A percentile compares a stretch with the other conserved stretches of the same genome.
phyloP scores from a whole-genome alignment of 2,329 filamentous ascomycete species.

The Meredithiella fracta region DNA sequence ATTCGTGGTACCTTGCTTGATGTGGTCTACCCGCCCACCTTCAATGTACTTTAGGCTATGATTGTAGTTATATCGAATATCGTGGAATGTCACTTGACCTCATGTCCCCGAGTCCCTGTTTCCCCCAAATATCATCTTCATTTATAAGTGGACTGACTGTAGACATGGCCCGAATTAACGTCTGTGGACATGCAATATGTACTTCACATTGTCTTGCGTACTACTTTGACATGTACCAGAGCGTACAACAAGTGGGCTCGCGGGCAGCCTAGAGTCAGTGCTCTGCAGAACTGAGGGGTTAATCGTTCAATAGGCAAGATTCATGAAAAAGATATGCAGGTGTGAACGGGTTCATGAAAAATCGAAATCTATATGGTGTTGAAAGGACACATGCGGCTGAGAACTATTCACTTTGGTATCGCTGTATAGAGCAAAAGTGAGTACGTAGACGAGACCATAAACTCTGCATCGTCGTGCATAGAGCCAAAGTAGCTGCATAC shows the following conservation, averaged over 20 bases:
- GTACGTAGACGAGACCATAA: constrained; percentile 4
- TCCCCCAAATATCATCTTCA: background rate
- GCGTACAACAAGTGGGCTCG: constrained; percentile 1
- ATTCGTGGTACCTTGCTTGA: background rate
- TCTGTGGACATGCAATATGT: constrained; percentile 3
- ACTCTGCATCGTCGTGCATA: background rate
- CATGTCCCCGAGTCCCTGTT: background rate
- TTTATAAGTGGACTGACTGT: background rate
- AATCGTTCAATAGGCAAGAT: background rate
- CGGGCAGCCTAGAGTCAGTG: constrained; percentile 2
- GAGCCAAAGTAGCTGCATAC: constrained; percentile 1
- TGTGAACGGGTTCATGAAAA: background rate
- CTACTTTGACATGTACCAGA: constrained; percentile 4
- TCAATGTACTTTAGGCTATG: background rate
- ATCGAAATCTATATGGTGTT: too few relatives aligned
- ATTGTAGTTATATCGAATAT: background rate
- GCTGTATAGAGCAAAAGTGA: background rate
- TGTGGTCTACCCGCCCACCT: background rate
- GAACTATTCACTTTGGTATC: too few relatives aligned
- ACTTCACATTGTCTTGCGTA: background rate
- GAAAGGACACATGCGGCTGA: constrained; percentile 1
- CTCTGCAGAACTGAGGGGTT: constrained; percentile 7
- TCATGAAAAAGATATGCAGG: background rate
- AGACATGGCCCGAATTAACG: background rate
- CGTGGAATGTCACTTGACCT: background rate